Conservation (phyloP, 1,284 basidiomycete genomes). For the Boletus hoseneyae region DNA sequence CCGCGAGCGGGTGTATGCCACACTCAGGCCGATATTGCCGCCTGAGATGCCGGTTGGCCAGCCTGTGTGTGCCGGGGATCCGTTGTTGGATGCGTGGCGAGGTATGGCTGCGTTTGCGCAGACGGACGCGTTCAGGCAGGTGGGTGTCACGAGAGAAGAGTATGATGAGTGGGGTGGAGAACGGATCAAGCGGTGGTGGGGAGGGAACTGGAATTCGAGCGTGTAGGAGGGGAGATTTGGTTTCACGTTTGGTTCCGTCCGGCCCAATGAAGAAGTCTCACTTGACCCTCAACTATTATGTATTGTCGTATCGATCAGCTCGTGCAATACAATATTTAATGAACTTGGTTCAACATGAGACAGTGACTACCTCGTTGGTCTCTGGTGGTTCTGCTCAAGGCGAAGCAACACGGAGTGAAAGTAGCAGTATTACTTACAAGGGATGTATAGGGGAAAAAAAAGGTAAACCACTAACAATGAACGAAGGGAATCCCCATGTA, state of each 20-base stretch:
- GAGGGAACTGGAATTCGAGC: constrained; percentile 69
- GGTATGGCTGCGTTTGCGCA: constrained; percentile 87
- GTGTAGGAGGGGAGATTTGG: background rate
- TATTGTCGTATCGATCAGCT: no score
- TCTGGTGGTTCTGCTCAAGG: background rate
- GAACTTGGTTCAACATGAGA: no score
- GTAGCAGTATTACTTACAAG: constrained; percentile 21
- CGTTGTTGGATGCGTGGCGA: constrained; percentile 81
- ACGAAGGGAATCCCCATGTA: constrained; percentile 7
- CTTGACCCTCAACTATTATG: no score
- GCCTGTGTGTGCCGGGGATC: constrained; percentile 62
- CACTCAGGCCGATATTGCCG: constrained; percentile 77
- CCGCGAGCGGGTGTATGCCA: constrained; percentile 60
- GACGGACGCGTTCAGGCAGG: constrained; percentile 54
- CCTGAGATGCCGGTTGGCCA: constrained; percentile 67
- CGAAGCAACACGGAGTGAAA: constrained; percentile 3
- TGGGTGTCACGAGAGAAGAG: constrained; percentile 70
- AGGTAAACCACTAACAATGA: constrained; percentile 3
- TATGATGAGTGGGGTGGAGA: constrained; percentile 94
- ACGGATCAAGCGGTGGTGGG: constrained; percentile 77
- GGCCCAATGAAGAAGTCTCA: no score
- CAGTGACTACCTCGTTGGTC: background rate
- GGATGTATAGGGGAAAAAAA: constrained; percentile 14
- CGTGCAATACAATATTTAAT: no score
- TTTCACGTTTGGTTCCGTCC: no score